Evolutionary conservation across 2,329 filamentous ascomycete genomes (phyloP), one percentile per base, ranked within the genome.

Genomic region (Apiospora kogelbergensis): DNA sequence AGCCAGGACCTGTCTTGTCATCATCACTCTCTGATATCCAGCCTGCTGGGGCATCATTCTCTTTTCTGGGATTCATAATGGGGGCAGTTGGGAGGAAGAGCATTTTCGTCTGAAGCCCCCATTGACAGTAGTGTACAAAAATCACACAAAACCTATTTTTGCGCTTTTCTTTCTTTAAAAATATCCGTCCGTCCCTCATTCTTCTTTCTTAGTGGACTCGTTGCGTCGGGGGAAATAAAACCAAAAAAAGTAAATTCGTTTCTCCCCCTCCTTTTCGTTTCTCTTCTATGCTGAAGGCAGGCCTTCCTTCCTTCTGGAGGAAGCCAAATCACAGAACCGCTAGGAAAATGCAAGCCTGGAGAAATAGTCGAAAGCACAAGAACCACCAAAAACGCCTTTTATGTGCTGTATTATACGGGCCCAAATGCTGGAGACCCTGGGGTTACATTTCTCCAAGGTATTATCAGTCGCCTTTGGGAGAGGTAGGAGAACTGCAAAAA

Each of bases 401-500:
- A 67, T 68, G 67, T 70, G 69, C 64, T 53, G 45, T 68, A 68
- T 68, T 68, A 70, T 68, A 68, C 69, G 65, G 57, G 42, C 57
- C 67, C 67, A 67, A 22, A 65, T 46, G 44, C 11, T 30, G 24
- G 22, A 22, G 24, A 40, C 45, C 44, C 41, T 48, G 40, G 22
- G 33, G 65, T n/a, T 37, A 66, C 44, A 66, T 22, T 20, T 66
- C 26, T 66, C 44, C 42, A 37, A 22, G 26, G 26, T 46, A n/a
- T 48, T 42, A 40, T 44, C 69, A 71, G 63, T 71, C 70, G 68
- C 70, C 73, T 73, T 78, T 78, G 15, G 78, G 78, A 57, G 78
- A 79, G 26, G 71, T 78, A 24, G 78, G 78, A 67, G 78, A 79
- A 69, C 77, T 79, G 63, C 53, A 24, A 65, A 7, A 33, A 4